Base-by-base conservation (phyloP, 306 rosid genomes). In the Prunus armeniaca region DNA sequence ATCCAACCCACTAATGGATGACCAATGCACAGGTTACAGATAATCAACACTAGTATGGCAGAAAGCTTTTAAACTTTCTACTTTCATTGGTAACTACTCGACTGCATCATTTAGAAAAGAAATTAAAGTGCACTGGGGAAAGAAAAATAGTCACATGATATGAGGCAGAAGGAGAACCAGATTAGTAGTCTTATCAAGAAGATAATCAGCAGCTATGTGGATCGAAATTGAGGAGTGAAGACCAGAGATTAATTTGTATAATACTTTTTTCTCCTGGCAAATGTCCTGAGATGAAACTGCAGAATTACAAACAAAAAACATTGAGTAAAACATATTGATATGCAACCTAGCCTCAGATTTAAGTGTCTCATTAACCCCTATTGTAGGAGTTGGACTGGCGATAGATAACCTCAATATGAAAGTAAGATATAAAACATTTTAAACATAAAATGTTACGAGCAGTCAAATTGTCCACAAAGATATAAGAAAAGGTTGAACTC, bases 191-290 rank as follows among this genome's bases (percentile, higher is more conserved):
- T 89, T 91, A 71, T 88, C 88, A 32, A 88, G 86, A 62, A 89
- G 88, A 86, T 85, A 89, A 58, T 87, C 93, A 69, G 91, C 67
- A 50, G 88, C 93, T 77, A 86, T 88, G 77, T 89, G 91, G 56
- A 89, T 75, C 22, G 91, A 89, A 72, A 89, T 89, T 69, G 91
- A 87, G 64, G 93, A 87, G 79, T 89, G 93, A 78, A 89, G 91
- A 78, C 91, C 90, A 10, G 93, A 89, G 80, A 87, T 89, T 85
- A 89, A 75, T 66, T 89, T 89, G 85, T 89, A 89, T 78, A 87
- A 82, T 49, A 87, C 83, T 55, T 71, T 87, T 65, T 89, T 84
- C 79, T 89, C 93, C 60, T 89, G 87, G 71, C 87, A 89, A 56
- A 68, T 80, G 58, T 85, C 88, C 79, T 84, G 79, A 12, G 88